phyloP scores from a whole-genome alignment of 306 rosid genomes.

The Castanea sativa region DNA sequence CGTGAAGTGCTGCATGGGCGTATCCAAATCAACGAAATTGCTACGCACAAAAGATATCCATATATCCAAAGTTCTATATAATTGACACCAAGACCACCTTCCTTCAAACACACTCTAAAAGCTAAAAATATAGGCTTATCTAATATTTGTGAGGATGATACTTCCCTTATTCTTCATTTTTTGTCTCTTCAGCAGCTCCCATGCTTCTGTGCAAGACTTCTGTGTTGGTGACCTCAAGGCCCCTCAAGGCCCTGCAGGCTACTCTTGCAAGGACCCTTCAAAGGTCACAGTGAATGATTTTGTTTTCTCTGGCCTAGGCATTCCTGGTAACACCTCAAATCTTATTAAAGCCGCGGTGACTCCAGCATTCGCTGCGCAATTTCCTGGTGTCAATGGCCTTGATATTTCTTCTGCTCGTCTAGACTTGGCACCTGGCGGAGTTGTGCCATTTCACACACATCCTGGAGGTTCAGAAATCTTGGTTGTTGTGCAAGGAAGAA shows the following conservation, averaged over 20 bases:
- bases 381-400: constrained; percentile 71
- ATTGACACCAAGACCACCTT: constrained; percentile 15
- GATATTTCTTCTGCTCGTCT: constrained; percentile 62
- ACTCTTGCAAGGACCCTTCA: constrained; percentile 55
- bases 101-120: background rate
- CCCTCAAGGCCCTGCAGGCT: constrained; percentile 66
- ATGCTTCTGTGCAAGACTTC: constrained; percentile 70
- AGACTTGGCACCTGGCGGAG: constrained; percentile 60
- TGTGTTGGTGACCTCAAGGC: constrained; percentile 64
- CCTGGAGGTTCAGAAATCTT: constrained; percentile 62
- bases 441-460: constrained; percentile 80
- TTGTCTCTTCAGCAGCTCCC: constrained; percentile 32
- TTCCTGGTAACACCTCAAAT: constrained; percentile 69
- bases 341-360: constrained; percentile 66
- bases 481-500: constrained; percentile 41
- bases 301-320: constrained; percentile 48
- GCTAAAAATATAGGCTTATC: no score
- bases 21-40: no score
- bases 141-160: constrained; percentile 34
- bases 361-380: constrained; percentile 61
- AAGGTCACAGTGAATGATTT: constrained; percentile 57
- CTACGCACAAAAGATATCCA: no score
- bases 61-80: no score
- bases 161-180: constrained; percentile 35
- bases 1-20: no score